A percentile compares a stretch with the other conserved stretches of the same genome.
Conservation (phyloP, 1,139 yeast species). For the Waltiozyma sp. region DNA sequence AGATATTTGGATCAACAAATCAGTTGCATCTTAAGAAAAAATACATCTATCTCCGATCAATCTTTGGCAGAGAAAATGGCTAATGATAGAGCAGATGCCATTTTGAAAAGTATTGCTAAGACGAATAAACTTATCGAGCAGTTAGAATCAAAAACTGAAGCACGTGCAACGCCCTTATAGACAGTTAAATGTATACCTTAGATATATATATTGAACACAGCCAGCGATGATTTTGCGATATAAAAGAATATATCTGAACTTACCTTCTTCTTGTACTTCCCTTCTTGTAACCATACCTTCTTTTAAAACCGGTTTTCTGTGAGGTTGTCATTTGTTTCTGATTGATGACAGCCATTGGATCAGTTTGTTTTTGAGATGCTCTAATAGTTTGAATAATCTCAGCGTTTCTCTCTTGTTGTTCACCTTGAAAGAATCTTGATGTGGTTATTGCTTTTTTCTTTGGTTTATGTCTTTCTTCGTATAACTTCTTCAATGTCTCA, state of each 20-base stretch:
- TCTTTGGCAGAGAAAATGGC: no score
- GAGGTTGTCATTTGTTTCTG: background rate
- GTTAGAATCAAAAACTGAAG: background rate
- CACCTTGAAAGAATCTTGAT: slow-evolving; percentile 11
- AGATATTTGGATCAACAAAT: background rate
- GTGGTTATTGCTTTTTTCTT: slow-evolving; percentile 4
- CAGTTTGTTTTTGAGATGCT: background rate
- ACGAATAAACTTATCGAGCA: background rate
- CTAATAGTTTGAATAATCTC: background rate
- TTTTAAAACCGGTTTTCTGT: background rate
- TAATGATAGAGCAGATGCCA: no score
- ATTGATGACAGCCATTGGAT: background rate
- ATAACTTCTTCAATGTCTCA: slow-evolving; percentile 29
- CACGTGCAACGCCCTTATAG: no score
- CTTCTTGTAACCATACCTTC: background rate
- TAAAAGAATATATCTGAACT: no score
- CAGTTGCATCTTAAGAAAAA: background rate
- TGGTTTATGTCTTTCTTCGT: slow-evolving; percentile 14
- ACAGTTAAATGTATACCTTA: no score
- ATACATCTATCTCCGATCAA: background rate
- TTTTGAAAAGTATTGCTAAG: background rate
- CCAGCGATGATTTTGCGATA: no score
- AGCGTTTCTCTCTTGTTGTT: slow-evolving; percentile 6
- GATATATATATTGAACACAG: no score
- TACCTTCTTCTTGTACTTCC: background rate